Percentiles rank a stretch among this genome's conserved stretches.
These are phyloP conservation scores for Lactarius akahatsu DNA, from an alignment of 768 basidiomycete species.

Conservation along the genomic window DNA sequence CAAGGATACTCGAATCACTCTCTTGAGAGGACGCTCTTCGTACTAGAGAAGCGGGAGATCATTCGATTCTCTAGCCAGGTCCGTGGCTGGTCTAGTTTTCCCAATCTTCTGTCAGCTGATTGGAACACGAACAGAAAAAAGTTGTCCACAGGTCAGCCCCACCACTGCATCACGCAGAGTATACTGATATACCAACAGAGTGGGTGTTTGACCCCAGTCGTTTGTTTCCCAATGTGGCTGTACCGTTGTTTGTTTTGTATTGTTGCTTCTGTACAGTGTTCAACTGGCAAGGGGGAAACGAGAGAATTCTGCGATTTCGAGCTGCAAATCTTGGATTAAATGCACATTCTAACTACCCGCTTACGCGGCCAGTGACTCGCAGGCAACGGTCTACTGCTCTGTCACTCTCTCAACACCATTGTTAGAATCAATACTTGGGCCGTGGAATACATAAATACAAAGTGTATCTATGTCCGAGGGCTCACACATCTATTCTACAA, in stretches of 20 bases:
- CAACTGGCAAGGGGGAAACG: too few species aligned
- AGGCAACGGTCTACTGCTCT: too few species aligned
- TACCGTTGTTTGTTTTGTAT: conserved; percentile 11
- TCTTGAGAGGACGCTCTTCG: conserved; percentile 84
- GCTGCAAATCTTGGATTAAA: too few species aligned
- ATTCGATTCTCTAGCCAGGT: conserved; percentile 81
- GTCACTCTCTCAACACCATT: too few species aligned
- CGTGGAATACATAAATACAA: too few species aligned
- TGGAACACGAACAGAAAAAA: conserved; percentile 24
- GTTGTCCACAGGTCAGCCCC: conserved; percentile 30
- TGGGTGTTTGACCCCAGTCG: conserved; percentile 25
- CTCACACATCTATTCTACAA: too few species aligned
- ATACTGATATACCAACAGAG: conserved; percentile 12
- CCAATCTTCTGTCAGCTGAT: conserved; percentile 6
- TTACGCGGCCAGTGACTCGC: too few species aligned
- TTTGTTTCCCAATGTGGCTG: background rate
- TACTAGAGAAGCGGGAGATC: conserved; percentile 95
- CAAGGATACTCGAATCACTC: conserved; percentile 91
- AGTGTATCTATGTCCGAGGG: too few species aligned
- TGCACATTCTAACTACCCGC: too few species aligned
- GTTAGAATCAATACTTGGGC: too few species aligned
- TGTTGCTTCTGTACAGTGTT: background rate
- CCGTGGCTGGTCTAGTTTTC: conserved; percentile 13
- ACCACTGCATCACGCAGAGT: background rate
- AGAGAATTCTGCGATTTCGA: too few species aligned